phyloP scores from a whole-genome alignment of 495 filamentous ascomycete species.

The Neurospora africana region DNA sequence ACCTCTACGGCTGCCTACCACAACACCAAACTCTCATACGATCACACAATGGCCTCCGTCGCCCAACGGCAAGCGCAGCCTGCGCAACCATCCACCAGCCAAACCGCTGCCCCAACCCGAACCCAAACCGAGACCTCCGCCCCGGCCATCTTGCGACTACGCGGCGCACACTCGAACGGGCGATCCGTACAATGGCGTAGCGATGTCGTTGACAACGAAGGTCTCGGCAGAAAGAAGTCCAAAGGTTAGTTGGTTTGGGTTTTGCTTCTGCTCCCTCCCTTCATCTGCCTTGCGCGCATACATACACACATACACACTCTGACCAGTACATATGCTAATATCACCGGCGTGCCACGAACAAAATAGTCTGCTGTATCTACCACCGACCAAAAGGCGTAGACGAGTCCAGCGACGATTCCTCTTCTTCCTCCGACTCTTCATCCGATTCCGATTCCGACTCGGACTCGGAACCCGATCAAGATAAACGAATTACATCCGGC shows the following conservation, averaged over 20 bases:
- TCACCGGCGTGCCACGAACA: not conserved
- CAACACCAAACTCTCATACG: not conserved
- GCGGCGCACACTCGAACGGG: constrained; percentile 28
- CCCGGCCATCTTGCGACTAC: constrained; percentile 35
- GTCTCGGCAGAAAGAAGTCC: constrained; percentile 81
- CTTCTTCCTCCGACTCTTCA: constrained; percentile 53
- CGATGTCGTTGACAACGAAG: constrained; percentile 93
- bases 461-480: constrained; percentile 26
- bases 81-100: constrained; percentile 10
- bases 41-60: constrained; percentile 13
- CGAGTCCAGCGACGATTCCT: constrained; percentile 75
- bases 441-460: constrained; percentile 35
- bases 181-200: constrained; percentile 79
- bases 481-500: constrained; percentile 1
- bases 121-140: constrained; percentile 14
- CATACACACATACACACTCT: not conserved
- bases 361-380: constrained; percentile 93
- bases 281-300: not conserved
- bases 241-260: constrained; percentile 55
- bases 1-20: not conserved
- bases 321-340: not conserved
- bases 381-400: constrained; percentile 72
- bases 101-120: constrained; percentile 5
- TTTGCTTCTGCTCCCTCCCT: not conserved
- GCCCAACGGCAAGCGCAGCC: constrained; percentile 8